phyloP scores from a whole-genome alignment of 805 yeast species.

The Saccharomycopsis sp. region DNA sequence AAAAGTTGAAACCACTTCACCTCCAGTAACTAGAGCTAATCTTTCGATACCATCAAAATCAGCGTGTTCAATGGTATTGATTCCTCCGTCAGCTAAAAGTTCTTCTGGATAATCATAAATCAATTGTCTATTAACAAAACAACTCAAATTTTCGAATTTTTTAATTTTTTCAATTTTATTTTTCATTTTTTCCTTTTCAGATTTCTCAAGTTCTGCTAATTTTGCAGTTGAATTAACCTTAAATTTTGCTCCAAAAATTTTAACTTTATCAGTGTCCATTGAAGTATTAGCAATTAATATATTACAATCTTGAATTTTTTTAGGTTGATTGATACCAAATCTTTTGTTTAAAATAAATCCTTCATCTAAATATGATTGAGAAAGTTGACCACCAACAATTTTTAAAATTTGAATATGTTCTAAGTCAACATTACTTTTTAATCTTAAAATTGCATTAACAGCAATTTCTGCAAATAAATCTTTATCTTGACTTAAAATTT shows the following conservation, averaged over 20 bases:
- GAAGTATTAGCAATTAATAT: slow-evolving; percentile 93
- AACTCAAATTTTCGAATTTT: slow-evolving; percentile 67
- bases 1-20: slow-evolving; percentile 94
- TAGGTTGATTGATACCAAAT: slow-evolving; percentile 92
- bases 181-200: slow-evolving; percentile 91
- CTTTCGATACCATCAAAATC: slow-evolving; percentile 98
- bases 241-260: slow-evolving; percentile 95
- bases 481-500: slow-evolving; percentile 90
- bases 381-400: slow-evolving; percentile 83
- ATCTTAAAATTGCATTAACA: slow-evolving; percentile 84
- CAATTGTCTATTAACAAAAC: slow-evolving; percentile 91
- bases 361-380: slow-evolving; percentile 90
- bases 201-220: slow-evolving; percentile 86
- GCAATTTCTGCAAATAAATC: slow-evolving; percentile 82
- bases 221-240: slow-evolving; percentile 92
- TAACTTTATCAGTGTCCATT: slow-evolving; percentile 94
- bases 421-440: slow-evolving; percentile 77
- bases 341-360: slow-evolving; percentile 88
- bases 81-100: slow-evolving; percentile 74
- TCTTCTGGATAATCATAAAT: slow-evolving; percentile 98
- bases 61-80: slow-evolving; percentile 94
- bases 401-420: slow-evolving; percentile 91
- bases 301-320: slow-evolving; percentile 68
- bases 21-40: slow-evolving; percentile 93
- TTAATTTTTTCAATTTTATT: slow-evolving; percentile 80